Evolutionary conservation across 768 basidiomycete species (phyloP).

Genomic region (Tricholoma sp.): DNA sequence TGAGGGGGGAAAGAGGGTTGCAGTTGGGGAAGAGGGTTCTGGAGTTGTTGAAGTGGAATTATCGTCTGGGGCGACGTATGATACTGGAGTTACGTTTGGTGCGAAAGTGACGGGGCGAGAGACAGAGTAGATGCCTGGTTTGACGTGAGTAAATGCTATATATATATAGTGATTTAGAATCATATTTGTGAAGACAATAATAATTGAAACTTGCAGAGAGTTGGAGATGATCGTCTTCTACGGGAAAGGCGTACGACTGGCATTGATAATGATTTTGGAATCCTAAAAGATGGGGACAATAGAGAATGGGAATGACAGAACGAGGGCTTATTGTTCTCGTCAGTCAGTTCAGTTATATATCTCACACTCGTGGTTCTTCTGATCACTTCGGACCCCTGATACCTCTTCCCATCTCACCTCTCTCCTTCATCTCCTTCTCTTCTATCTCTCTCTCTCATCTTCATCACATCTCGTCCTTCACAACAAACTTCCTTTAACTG

Average conservation of each 20-base stretch:
- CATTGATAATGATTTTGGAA: conserved; percentile 3
- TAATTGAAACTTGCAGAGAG: conserved; percentile 11
- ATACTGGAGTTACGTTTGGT: conserved; percentile 24
- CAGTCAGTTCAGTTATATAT: neutral
- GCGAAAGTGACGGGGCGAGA: conserved; percentile 55
- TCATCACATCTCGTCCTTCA: too few relatives aligned
- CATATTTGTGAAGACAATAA: neutral
- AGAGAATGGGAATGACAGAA: neutral
- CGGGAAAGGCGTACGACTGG: conserved; percentile 15
- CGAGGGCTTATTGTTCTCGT: neutral
- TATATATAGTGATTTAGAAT: neutral
- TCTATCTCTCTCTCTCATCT: neutral
- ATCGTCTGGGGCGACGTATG: conserved; percentile 25
- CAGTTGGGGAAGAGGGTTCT: conserved; percentile 28
- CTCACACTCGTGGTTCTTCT: neutral
- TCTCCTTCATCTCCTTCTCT: neutral
- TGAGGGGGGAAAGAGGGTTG: conserved; percentile 50
- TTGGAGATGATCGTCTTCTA: conserved; percentile 14
- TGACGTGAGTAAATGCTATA: conserved; percentile 34
- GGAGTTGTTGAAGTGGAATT: conserved; percentile 20
- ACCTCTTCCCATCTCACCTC: neutral
- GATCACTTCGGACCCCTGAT: neutral
- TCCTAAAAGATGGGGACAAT: neutral
- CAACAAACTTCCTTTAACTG: too few relatives aligned
- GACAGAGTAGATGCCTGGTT: conserved; percentile 51